Base-by-base conservation (phyloP, 2,329 filamentous ascomycete genomes). In the Curvularia lunata region DNA sequence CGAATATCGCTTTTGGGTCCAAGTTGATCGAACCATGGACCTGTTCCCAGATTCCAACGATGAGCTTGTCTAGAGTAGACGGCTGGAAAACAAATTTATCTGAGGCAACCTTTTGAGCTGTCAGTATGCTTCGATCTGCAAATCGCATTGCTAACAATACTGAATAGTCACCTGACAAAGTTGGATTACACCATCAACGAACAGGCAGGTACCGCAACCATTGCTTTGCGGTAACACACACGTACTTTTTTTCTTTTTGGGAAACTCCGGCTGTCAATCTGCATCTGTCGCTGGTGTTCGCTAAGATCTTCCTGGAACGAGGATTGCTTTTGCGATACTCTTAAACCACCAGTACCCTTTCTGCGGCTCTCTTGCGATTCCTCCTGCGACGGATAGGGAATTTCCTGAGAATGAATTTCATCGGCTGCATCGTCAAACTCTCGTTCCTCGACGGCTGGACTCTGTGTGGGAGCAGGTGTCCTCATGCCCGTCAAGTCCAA, bases 21-120 rank as follows among this genome's bases (percentile, higher is more conserved):
- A 81, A 62, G 38, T 73, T 75, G 43, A 79, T 69, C n/a, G 73
- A 75, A 16, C 77, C 75, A 61, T 79, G 81, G 1, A 84, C 70
- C 54, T 80, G 80, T 50, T 82, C 78, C 81, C 81, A 84, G 16
- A 83, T 81, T 4, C 81, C 81, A 21, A 77, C 74, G 45, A 83
- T 78, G 42, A 83, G 73, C 57, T 82, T 83, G 57, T 82, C 79
- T 16, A 80, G 64, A 4, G 78, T 82, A 0, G 81, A 81, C 1
- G 81, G 80, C 54, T 81, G 77, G 48, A 82, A 70, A 9, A 75
- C 75, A 1, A 78, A 77, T 40, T 76, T 76, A n/a, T 77, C 73
- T 2, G 72, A 67, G 6, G 62, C 60, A 2, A 70, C 52, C 55
- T 58, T 27, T 19, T 13, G 4, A 2, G 25, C 16, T 13, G 40